These are phyloP conservation scores for Cercophora sp. DNA, from an alignment of 495 filamentous ascomycete species.

Conservation along the genomic window DNA sequence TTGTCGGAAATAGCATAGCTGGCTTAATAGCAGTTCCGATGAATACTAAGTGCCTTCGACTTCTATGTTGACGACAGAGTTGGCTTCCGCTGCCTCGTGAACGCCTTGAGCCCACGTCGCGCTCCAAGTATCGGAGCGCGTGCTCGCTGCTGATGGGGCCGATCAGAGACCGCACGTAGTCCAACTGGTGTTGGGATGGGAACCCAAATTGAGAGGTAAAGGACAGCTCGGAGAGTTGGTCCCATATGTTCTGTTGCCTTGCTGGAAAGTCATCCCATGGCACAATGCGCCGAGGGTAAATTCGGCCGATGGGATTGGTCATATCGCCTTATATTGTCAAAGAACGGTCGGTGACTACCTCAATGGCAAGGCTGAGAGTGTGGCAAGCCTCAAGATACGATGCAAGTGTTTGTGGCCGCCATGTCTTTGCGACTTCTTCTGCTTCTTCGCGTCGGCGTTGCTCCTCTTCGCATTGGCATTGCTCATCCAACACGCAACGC, in stretches of 20 bases:
- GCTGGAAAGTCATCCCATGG: slow-evolving; percentile 29
- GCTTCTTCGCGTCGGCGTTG: too few relatives aligned
- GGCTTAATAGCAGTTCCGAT: too few relatives aligned
- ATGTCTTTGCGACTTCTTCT: slow-evolving; percentile 14
- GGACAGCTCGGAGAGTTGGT: slow-evolving; percentile 18
- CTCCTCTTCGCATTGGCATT: too few relatives aligned
- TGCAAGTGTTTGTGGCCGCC: slow-evolving; percentile 21
- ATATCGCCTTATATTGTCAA: slow-evolving; percentile 30
- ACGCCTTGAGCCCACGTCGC: too few relatives aligned
- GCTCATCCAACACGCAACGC: too few relatives aligned
- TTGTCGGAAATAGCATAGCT: too few relatives aligned
- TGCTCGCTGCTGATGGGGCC: slow-evolving; percentile 29
- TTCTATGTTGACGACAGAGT: too few relatives aligned
- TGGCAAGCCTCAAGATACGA: slow-evolving; percentile 33
- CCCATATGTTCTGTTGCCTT: slow-evolving; percentile 26
- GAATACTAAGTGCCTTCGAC: too few relatives aligned
- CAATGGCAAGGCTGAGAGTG: slow-evolving; percentile 26
- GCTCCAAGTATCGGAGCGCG: slow-evolving; percentile 27
- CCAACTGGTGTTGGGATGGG: slow-evolving; percentile 30
- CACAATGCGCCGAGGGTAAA: slow-evolving; percentile 32
- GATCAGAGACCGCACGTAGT: slow-evolving; percentile 22
- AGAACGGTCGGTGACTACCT: slow-evolving; percentile 29
- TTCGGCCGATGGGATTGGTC: slow-evolving; percentile 28
- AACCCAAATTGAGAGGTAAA: slow-evolving; percentile 23
- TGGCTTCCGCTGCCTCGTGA: too few relatives aligned